Evolutionary conservation across 1,284 basidiomycete species (phyloP).

Genomic region (Tilletia indica): DNA sequence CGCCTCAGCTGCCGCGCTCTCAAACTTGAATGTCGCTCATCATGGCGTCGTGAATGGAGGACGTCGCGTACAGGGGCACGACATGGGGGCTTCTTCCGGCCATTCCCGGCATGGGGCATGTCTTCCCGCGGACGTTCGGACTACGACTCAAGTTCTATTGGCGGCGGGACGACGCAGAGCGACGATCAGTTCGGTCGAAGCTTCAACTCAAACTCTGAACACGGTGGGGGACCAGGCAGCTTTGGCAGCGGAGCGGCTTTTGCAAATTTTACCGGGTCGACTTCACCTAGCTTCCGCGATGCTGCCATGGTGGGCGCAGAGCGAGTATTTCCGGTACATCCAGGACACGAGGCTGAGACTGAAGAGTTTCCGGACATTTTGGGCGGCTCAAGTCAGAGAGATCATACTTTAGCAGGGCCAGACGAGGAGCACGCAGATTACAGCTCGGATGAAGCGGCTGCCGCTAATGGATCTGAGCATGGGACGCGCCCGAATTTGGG

Average conservation of each 20-base stretch:
- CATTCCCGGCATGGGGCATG: conserved; percentile 2
- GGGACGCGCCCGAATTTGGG: no score
- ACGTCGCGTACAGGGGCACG: background rate
- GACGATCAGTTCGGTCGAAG: conserved; percentile 1
- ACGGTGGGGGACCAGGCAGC: background rate
- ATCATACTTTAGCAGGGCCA: background rate
- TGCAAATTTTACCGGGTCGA: background rate
- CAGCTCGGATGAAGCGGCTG: conserved; percentile 2
- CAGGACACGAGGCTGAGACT: conserved; percentile 30
- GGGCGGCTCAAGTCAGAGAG: conserved; percentile 19
- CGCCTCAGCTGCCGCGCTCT: conserved; percentile 17
- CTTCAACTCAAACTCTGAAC: conserved; percentile 1
- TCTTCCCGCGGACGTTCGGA: conserved; percentile 16
- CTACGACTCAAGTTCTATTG: conserved; percentile 31
- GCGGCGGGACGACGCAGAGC: conserved; percentile 4
- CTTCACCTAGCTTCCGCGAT: conserved; percentile 46
- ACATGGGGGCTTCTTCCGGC: background rate
- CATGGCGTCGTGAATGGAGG: conserved; percentile 7
- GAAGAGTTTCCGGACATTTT: conserved; percentile 45
- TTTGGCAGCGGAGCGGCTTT: conserved; percentile 8
- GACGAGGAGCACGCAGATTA: conserved; percentile 5
- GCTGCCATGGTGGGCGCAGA: conserved; percentile 51
- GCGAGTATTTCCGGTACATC: conserved; percentile 48
- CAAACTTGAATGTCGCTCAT: background rate
- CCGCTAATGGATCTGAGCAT: background rate